Evolutionary conservation across 768 basidiomycete genomes (phyloP), one percentile per base, ranked within the genome.

Genomic region (Scleroderma citrinum): DNA sequence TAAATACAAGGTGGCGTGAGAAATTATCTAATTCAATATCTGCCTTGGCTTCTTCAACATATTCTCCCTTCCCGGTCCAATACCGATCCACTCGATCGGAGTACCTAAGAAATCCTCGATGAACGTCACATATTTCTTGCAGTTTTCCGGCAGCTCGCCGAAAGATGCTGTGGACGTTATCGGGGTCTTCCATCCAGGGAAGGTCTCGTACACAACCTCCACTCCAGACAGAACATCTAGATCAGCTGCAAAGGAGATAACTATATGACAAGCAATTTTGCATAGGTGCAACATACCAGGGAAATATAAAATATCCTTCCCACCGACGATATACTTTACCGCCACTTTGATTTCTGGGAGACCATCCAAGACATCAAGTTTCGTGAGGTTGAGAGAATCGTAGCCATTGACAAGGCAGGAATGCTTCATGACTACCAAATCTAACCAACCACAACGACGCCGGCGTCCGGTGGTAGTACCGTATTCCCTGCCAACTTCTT

Each of bases 331-430:
- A 69, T 99, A 98, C 61, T 80, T 82, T 48, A 89, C 77, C 3
- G 76, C 95, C 19, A 99, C 76, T 68, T 93, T 88, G 73, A 99
- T 88, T 71, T 94, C 89, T 0, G 77, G 64, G 19, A 99, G 75
- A 23, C 75, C 71, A 59, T 97, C 94, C 43, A 99, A 76, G 14
- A 99, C 75, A 59, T 99, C 96, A 41, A 99, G 81, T 66, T 99
- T 99, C 43, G 96, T 99, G 56, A 99, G 76, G 69, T 99, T 99
- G 53, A 98, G 73, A 40, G 70, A 64, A 60, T 95, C 92, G 67
- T 98, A 99, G 31, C 96, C 96, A 67, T 99, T 99, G 77, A 99
- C 91, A 53, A 90, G 70, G 62, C 75, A 82, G 7, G 95, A 98
- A 68, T 97, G 85, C 65, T 83, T 85, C 75, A 99, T 78, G 36